These are phyloP conservation scores for Aegilops tauschii DNA, from an alignment of 176 grass and related monocot species.

Conservation along the genomic window DNA sequence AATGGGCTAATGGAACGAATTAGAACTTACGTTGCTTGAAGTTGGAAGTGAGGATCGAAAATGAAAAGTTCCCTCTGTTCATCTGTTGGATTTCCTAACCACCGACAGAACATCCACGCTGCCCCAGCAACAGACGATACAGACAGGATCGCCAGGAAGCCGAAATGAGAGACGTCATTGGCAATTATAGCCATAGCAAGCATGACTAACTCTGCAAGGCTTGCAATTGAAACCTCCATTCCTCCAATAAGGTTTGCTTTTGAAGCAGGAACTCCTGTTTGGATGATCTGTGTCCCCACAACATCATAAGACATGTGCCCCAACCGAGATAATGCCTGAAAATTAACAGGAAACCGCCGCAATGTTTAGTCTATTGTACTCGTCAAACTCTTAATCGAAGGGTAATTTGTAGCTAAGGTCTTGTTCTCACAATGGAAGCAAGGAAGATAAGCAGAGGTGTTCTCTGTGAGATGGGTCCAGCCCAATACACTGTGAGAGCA, in stretches of 20 bases:
- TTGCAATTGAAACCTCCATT: conserved; percentile 93
- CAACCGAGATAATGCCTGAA: conserved; percentile 75
- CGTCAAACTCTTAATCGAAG: neutral
- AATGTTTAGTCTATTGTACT: neutral
- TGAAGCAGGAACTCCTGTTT: conserved; percentile 78
- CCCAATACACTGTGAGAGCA: conserved; percentile 77
- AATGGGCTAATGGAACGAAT: neutral
- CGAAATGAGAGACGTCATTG: conserved; percentile 91
- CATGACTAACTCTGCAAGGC: conserved; percentile 92
- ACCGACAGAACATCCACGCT: conserved; percentile 79
- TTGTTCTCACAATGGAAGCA: conserved; percentile 67
- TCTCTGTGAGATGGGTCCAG: conserved; percentile 62
- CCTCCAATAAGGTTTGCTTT: conserved; percentile 96
- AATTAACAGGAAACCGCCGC: conserved; percentile 19
- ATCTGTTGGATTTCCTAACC: conserved; percentile 91
- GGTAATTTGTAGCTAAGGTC: conserved; percentile 12
- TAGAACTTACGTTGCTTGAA: conserved; percentile 37
- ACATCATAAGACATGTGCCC: conserved; percentile 99
- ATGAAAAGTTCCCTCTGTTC: conserved; percentile 78
- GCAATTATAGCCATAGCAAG: conserved; percentile 86
- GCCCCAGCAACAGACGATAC: conserved; percentile 68
- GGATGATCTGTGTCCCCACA: conserved; percentile 91
- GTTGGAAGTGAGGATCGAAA: conserved; percentile 59
- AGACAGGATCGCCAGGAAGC: conserved; percentile 84
- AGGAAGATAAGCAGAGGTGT: conserved; percentile 80